These are phyloP conservation scores for Verticillium isaacii DNA, from an alignment of 2,329 filamentous ascomycete genomes.

Conservation along the genomic window DNA sequence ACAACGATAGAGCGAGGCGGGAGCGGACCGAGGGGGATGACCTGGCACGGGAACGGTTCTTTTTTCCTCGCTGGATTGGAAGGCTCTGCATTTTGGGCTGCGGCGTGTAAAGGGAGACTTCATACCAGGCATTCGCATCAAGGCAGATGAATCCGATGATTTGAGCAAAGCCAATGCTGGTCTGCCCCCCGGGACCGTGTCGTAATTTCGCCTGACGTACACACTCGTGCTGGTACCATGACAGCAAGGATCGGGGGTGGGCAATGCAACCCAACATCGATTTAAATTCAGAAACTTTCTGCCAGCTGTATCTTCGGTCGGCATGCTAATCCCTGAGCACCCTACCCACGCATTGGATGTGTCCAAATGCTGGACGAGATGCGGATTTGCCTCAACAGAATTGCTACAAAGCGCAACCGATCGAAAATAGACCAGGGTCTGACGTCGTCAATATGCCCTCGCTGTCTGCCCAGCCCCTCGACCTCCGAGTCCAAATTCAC, in stretches of 20 bases:
- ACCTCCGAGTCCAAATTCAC: background rate
- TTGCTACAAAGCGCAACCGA: background rate
- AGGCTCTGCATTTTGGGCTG: slow-evolving; percentile 48
- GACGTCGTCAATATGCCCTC: background rate
- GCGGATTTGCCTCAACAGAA: background rate
- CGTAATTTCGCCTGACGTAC: too few relatives aligned
- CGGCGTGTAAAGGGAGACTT: slow-evolving; percentile 46
- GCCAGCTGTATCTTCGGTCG: too few relatives aligned
- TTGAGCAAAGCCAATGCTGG: slow-evolving; percentile 9
- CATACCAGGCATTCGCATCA: slow-evolving; percentile 48
- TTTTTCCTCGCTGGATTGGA: slow-evolving; percentile 35
- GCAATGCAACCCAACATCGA: too few relatives aligned
- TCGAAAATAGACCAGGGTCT: background rate
- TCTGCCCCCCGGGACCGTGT: background rate
- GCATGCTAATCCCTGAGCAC: too few relatives aligned
- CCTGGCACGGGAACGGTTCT: slow-evolving; percentile 15
- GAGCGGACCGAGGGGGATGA: slow-evolving; percentile 13
- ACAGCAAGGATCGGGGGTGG: too few relatives aligned
- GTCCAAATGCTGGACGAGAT: background rate
- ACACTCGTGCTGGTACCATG: too few relatives aligned
- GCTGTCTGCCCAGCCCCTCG: background rate
- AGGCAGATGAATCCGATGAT: slow-evolving; percentile 23
- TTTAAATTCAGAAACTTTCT: too few relatives aligned
- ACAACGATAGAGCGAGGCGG: slow-evolving; percentile 13
- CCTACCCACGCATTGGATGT: background rate